These are phyloP conservation scores for Fulvia fulva DNA, from an alignment of 2,329 filamentous ascomycete species.

Conservation along the genomic window DNA sequence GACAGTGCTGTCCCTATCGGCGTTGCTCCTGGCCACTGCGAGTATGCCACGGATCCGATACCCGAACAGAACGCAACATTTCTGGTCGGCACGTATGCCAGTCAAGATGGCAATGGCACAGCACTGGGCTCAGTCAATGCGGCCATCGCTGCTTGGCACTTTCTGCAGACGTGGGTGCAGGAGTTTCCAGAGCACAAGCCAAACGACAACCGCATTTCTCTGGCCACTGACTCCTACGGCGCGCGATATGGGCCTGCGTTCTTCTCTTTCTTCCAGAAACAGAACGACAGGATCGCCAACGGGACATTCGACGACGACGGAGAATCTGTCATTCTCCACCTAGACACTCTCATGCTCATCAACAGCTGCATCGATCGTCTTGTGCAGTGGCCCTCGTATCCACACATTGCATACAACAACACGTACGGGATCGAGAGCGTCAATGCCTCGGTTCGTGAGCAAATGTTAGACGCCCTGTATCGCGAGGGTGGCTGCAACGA, in stretches of 20 bases:
- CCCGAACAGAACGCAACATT: conserved; percentile 52
- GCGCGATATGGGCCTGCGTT: conserved; percentile 63
- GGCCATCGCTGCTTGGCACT: conserved; percentile 55
- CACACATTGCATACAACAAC: conserved; percentile 53
- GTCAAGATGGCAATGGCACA: conserved; percentile 40
- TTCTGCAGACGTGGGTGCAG: conserved; percentile 59
- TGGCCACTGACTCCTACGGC: conserved; percentile 41
- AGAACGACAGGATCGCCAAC: conserved; percentile 50
- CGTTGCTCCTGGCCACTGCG: no score
- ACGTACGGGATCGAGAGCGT: conserved; percentile 54
- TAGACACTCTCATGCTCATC: conserved; percentile 46
- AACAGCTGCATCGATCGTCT: conserved; percentile 54
- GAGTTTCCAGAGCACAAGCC: conserved; percentile 63
- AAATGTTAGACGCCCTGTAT: conserved; percentile 43
- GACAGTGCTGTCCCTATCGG: no score
- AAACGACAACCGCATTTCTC: conserved; percentile 54
- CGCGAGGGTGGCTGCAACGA: conserved; percentile 50
- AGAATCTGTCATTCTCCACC: conserved; percentile 37
- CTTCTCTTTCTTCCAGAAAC: conserved; percentile 52
- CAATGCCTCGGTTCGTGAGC: conserved; percentile 46
- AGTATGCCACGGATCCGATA: conserved; percentile 22
- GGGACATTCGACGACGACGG: conserved; percentile 39
- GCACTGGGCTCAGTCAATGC: conserved; percentile 52
- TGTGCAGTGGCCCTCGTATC: conserved; percentile 47
- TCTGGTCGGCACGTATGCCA: conserved; percentile 52